Base-by-base conservation (phyloP, 495 filamentous ascomycete genomes). In the Aspergillus saccharolyticus region DNA sequence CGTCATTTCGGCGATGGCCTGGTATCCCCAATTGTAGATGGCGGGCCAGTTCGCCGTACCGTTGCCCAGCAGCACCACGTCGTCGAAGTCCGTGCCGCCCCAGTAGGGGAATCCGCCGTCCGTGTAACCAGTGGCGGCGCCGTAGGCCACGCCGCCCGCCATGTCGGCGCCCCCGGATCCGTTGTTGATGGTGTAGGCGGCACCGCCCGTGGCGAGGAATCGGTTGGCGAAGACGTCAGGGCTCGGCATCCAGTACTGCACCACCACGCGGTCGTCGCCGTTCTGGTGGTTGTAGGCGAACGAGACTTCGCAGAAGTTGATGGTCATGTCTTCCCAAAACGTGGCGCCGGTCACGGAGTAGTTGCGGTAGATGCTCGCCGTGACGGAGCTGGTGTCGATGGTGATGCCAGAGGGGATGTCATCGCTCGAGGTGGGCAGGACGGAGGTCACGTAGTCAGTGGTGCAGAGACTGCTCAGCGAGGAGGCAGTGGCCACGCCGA, bases 11-110 rank as follows among this genome's bases (percentile, higher is more conserved):
- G 25, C n/a, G 15, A 57, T 57, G 25, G 66, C 62, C 44, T 67
- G 52, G 57, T 78, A 79, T 16, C 71, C 77, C 53, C 74, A 79
- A 65, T 74, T 73, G 56, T 69, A 76, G 7, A 76, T 49, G 1
- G 70, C 55, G 1, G 76, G 62, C 46, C 68, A 78, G 54, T 79
- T 73, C 52, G 73, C 47, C 1, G 70, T 78, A 1, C 75, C 73
- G 54, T 78, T 75, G 20, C 66, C 66, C 4, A 71, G 44, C n/a
- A 76, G 68, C 39, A 75, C 64, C 2, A 66, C 70, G 1, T 30
- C 45, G 51, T 73, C 65, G 1, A 66, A 64, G 2, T 70, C 45
- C 0, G 63, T 72, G 58, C 68, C 67, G n/a, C 78, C 77, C 25
- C 25, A 28, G 25, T 28, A 28, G 25, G 25, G 25, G 58, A 80